phyloP scores from a whole-genome alignment of 768 basidiomycete species.

The Leccinum aurantiacum region DNA sequence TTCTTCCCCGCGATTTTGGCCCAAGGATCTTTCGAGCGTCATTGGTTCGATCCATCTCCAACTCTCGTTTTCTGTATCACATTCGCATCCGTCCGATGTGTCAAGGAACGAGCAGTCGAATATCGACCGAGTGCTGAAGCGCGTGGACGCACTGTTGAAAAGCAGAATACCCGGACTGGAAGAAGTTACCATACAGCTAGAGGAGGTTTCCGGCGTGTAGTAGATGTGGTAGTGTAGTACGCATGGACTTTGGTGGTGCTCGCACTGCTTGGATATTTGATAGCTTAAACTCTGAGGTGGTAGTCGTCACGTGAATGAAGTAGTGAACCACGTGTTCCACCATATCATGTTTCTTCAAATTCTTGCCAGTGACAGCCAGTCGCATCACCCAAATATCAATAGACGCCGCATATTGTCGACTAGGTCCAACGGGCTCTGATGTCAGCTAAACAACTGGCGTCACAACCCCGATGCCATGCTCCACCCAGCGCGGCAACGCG shows the following conservation, averaged over 20 bases:
- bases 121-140: slow-evolving; percentile 66
- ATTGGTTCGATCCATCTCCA: slow-evolving; percentile 94
- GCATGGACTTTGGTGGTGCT: slow-evolving; percentile 9
- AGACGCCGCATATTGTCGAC: background rate
- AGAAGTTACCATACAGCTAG: slow-evolving; percentile 90
- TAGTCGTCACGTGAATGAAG: background rate
- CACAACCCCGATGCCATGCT: no score
- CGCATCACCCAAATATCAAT: background rate
- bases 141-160: slow-evolving; percentile 72
- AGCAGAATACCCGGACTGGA: slow-evolving; percentile 76
- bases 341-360: no score
- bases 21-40: slow-evolving; percentile 81
- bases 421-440: slow-evolving; percentile 10
- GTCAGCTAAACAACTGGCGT: background rate
- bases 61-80: slow-evolving; percentile 59
- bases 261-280: slow-evolving; percentile 15
- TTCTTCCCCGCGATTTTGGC: slow-evolving; percentile 88
- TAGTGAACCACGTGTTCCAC: background rate
- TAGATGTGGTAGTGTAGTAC: slow-evolving; percentile 5
- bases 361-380: no score
- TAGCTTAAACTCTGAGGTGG: slow-evolving; percentile 11
- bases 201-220: slow-evolving; percentile 31
- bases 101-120: slow-evolving; percentile 15
- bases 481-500: no score
- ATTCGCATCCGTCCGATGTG: slow-evolving; percentile 55